Percentiles rank a stretch among this genome's conserved stretches.
phyloP scores from a whole-genome alignment of 176 grass and related monocot genomes.

The Raddia distichophylla region DNA sequence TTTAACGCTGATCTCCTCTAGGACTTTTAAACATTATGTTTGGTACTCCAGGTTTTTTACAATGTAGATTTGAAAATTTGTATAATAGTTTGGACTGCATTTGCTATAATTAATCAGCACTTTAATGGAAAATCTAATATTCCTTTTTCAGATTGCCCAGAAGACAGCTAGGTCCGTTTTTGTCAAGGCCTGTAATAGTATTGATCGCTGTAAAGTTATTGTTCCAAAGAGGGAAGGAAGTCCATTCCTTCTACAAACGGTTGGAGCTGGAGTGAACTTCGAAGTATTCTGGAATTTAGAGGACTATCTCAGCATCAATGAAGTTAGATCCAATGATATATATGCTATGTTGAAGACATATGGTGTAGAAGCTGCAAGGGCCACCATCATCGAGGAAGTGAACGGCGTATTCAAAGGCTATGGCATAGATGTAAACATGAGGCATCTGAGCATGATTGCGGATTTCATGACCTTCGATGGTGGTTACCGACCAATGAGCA shows the following conservation, averaged over 20 bases:
- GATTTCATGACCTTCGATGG: slow-evolving; percentile 95
- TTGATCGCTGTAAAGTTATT: slow-evolving; percentile 47
- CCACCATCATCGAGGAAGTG: slow-evolving; percentile 74
- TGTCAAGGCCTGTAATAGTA: slow-evolving; percentile 62
- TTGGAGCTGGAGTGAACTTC: slow-evolving; percentile 77
- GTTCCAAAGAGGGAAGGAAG: slow-evolving; percentile 12
- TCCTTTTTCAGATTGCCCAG: slow-evolving; percentile 71
- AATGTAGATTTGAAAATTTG: not conserved
- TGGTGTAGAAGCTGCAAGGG: slow-evolving; percentile 77
- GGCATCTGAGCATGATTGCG: slow-evolving; percentile 76
- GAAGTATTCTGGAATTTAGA: slow-evolving; percentile 61
- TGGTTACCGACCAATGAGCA: slow-evolving; percentile 74
- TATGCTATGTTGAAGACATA: slow-evolving; percentile 73
- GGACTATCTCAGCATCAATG: slow-evolving; percentile 41
- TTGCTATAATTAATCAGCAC: not conserved
- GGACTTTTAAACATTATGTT: not conserved
- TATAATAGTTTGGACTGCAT: not conserved
- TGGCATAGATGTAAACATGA: slow-evolving; percentile 64
- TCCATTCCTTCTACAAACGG: slow-evolving; percentile 45
- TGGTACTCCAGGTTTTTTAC: not conserved
- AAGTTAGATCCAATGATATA: slow-evolving; percentile 64
- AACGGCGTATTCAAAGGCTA: slow-evolving; percentile 56
- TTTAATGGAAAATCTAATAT: not conserved
- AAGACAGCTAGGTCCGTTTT: slow-evolving; percentile 62
- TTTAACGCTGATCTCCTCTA: not conserved